A percentile compares a stretch with the other conserved stretches of the same genome.
phyloP scores from a whole-genome alignment of 768 basidiomycete species.

The Russula abietina region DNA sequence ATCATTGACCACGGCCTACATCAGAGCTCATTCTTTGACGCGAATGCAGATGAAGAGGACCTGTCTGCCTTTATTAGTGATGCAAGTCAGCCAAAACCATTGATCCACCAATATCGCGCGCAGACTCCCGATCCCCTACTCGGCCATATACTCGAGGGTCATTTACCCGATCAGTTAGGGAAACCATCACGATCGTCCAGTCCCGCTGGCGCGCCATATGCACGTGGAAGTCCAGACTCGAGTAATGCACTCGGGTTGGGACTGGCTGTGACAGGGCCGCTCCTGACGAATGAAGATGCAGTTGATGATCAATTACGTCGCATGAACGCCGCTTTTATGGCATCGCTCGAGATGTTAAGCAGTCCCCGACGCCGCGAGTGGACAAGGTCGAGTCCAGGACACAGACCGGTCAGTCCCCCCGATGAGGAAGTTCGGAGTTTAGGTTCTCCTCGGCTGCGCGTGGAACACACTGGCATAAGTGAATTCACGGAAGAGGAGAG shows the following conservation, averaged over 20 bases:
- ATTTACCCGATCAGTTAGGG: background rate
- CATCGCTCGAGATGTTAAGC: conserved; percentile 54
- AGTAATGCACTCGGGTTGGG: conserved; percentile 26
- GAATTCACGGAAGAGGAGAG: conserved; percentile 23
- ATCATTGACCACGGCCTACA: conserved; percentile 2
- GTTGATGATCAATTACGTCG: conserved; percentile 56
- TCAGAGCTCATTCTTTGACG: conserved; percentile 41
- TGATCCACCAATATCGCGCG: conserved; percentile 31
- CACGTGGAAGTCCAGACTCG: conserved; percentile 25
- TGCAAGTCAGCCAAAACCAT: conserved; percentile 63
- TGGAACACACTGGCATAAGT: conserved; percentile 24
- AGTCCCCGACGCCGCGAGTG: conserved; percentile 31
- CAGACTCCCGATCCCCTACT: conserved; percentile 22
- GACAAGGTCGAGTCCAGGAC: conserved; percentile 25
- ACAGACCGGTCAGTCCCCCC: conserved; percentile 10
- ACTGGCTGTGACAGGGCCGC: conserved; percentile 38
- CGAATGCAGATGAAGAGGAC: conserved; percentile 64
- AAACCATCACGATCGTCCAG: conserved; percentile 10
- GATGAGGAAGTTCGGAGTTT: conserved; percentile 9
- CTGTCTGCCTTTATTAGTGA: conserved; percentile 74
- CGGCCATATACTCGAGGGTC: conserved; percentile 9
- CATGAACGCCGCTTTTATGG: conserved; percentile 66
- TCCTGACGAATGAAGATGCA: conserved; percentile 60
- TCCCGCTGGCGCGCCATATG: conserved; percentile 5
- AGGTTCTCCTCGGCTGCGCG: conserved; percentile 15